phyloP scores from a whole-genome alignment of 352 stramenopile species.

The Globisporangium polare region DNA sequence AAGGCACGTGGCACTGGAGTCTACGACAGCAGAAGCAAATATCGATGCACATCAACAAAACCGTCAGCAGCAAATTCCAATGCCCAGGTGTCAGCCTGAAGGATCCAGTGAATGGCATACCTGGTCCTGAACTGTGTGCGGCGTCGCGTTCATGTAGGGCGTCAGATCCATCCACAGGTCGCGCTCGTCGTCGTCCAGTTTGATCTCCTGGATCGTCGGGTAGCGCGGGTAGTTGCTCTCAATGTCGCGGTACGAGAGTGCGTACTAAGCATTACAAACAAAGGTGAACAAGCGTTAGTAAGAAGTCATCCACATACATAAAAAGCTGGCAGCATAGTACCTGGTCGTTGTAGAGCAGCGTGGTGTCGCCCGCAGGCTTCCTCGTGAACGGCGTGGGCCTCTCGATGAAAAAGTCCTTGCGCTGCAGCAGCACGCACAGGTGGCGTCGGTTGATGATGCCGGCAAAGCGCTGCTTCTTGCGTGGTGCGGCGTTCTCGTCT shows the following conservation, averaged over 20 bases:
- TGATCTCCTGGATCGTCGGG: slow-evolving; percentile 54
- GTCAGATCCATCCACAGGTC: slow-evolving; percentile 93
- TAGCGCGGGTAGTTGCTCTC: slow-evolving; percentile 81
- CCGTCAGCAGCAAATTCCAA: neutral
- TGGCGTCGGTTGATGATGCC: slow-evolving; percentile 81
- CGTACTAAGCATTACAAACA: neutral
- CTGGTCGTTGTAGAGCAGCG: slow-evolving; percentile 83
- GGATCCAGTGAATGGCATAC: slow-evolving; percentile 39
- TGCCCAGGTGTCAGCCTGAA: neutral
- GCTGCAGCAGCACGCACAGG: slow-evolving; percentile 69
- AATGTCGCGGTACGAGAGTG: slow-evolving; percentile 78
- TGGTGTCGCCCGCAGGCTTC: slow-evolving; percentile 59
- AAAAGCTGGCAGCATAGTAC: slow-evolving; percentile 7
- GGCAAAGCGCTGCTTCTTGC: slow-evolving; percentile 66
- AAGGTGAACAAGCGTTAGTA: neutral
- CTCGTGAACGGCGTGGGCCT: slow-evolving; percentile 73
- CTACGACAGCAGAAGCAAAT: slow-evolving; percentile 33
- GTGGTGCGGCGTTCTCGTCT: slow-evolving; percentile 9
- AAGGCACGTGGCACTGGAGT: slow-evolving; percentile 64
- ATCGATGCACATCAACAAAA: neutral
- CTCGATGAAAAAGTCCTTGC: slow-evolving; percentile 52
- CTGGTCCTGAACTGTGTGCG: slow-evolving; percentile 95
- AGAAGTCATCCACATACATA: neutral
- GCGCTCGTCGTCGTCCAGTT: slow-evolving; percentile 75
- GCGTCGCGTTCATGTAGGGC: slow-evolving; percentile 97